Percentiles rank a stretch among this genome's conserved stretches.
Conservation (phyloP, 202 grass and related monocot genomes). For the Setaria italica region DNA sequence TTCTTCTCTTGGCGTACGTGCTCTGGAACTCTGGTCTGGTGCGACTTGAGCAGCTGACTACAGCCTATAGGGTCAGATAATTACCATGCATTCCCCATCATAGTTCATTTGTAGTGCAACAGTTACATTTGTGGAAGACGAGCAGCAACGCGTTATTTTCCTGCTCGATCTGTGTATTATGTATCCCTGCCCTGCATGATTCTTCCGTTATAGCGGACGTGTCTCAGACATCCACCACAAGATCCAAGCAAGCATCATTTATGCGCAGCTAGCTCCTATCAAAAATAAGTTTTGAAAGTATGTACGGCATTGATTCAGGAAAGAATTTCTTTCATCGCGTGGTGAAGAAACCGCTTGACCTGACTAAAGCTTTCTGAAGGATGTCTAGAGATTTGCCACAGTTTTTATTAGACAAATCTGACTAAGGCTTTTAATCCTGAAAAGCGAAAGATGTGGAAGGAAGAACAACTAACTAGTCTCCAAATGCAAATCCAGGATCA, state of each 20-base stretch:
- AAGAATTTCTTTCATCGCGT: neutral
- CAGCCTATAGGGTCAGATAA: neutral
- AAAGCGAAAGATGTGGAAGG: constrained; percentile 1
- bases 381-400: too few relatives aligned
- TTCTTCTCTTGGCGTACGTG: neutral
- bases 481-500: neutral
- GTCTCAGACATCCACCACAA: constrained; percentile 31
- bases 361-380: neutral
- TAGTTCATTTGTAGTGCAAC: neutral
- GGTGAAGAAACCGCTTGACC: neutral
- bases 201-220: constrained; percentile 29
- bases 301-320: neutral
- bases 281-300: neutral
- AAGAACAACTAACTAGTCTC: neutral
- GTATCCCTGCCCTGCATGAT: constrained; percentile 5
- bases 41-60: neutral
- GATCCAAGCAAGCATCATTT: constrained; percentile 8
- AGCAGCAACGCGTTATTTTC: neutral
- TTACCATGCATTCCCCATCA: neutral
- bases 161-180: neutral
- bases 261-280: neutral
- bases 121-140: neutral
- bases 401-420: too few relatives aligned
- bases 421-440: neutral
- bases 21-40: constrained; percentile 11